A percentile compares a stretch with the other conserved stretches of the same genome.
phyloP scores from a whole-genome alignment of 345 rosid genomes.

The Tarenaya hassleriana region DNA sequence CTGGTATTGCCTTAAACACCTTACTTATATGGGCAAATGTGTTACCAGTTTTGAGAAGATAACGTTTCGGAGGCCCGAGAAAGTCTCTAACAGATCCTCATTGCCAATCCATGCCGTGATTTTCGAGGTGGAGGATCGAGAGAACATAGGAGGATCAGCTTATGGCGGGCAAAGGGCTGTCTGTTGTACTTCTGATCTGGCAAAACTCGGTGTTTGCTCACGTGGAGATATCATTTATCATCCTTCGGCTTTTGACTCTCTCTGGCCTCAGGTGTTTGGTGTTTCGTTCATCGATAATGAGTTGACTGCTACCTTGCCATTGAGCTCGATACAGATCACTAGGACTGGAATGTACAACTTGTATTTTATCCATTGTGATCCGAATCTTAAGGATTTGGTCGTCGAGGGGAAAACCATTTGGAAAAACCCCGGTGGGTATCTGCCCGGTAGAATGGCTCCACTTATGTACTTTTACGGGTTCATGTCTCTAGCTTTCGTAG shows the following conservation, averaged over 20 bases:
- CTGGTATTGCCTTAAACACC: neutral
- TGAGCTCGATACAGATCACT: conserved; percentile 51
- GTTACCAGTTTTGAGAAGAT: conserved; percentile 75
- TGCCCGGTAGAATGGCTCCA: conserved; percentile 98
- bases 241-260: conserved; percentile 53
- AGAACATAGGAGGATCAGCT: conserved; percentile 85
- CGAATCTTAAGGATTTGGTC: conserved; percentile 49
- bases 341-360: conserved; percentile 92
- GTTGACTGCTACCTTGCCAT: conserved; percentile 41
- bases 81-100: conserved; percentile 42
- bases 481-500: conserved; percentile 84
- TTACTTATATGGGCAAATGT: conserved; percentile 11
- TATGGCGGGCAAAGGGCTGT: conserved; percentile 98
- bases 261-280: conserved; percentile 76
- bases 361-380: conserved; percentile 85
- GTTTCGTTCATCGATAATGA: conserved; percentile 46
- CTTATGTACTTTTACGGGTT: conserved; percentile 78
- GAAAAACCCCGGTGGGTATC: conserved; percentile 88
- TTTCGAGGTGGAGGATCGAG: conserved; percentile 84
- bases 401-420: conserved; percentile 84
- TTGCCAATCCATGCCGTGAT: conserved; percentile 60
- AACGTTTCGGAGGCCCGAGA: conserved; percentile 49
- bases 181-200: conserved; percentile 86
- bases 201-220: conserved; percentile 71
- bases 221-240: conserved; percentile 76